Evolutionary conservation across 2,329 filamentous ascomycete species (phyloP).

Genomic region (Ceratocystis ficicola): DNA sequence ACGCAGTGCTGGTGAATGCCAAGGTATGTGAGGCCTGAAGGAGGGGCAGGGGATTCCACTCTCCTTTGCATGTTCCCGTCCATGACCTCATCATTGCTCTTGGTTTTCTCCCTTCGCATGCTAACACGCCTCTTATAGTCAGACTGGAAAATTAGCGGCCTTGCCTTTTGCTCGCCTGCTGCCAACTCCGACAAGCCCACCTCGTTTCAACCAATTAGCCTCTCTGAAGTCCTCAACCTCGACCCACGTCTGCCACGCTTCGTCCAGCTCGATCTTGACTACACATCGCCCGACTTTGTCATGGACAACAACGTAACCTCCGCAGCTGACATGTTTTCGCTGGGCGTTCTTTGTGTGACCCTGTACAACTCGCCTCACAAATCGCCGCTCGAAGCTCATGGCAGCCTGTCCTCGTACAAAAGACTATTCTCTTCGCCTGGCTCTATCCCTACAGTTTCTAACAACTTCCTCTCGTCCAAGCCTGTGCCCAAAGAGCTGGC

Average conservation of each 20-base stretch:
- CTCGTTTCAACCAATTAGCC: constrained; percentile 64
- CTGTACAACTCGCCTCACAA: constrained; percentile 89
- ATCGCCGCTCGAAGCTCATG: constrained; percentile 73
- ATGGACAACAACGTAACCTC: constrained; percentile 78
- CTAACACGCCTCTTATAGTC: constrained; percentile 41
- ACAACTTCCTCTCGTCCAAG: constrained; percentile 72
- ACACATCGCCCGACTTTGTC: constrained; percentile 86
- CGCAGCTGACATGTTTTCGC: constrained; percentile 82
- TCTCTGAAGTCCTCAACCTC: constrained; percentile 73
- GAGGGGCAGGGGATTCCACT: constrained; percentile 25
- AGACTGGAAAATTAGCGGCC: constrained; percentile 97
- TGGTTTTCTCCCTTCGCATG: neutral
- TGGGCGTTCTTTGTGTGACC: constrained; percentile 77
- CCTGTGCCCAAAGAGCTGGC: constrained; percentile 69
- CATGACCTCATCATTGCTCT: too few relatives aligned
- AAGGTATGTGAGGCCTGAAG: constrained; percentile 44
- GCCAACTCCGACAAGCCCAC: constrained; percentile 63
- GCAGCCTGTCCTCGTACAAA: constrained; percentile 74
- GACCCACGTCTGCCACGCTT: constrained; percentile 69
- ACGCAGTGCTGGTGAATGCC: constrained; percentile 84
- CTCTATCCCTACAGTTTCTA: constrained; percentile 62
- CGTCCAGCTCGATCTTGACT: constrained; percentile 87
- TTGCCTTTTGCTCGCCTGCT: constrained; percentile 75
- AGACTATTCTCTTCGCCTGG: constrained; percentile 68
- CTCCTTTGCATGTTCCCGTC: neutral